Evolutionary conservation across 2,329 filamentous ascomycete species (phyloP), one percentile per base, ranked within the genome.

Genomic region (Aspergillus melleus): DNA sequence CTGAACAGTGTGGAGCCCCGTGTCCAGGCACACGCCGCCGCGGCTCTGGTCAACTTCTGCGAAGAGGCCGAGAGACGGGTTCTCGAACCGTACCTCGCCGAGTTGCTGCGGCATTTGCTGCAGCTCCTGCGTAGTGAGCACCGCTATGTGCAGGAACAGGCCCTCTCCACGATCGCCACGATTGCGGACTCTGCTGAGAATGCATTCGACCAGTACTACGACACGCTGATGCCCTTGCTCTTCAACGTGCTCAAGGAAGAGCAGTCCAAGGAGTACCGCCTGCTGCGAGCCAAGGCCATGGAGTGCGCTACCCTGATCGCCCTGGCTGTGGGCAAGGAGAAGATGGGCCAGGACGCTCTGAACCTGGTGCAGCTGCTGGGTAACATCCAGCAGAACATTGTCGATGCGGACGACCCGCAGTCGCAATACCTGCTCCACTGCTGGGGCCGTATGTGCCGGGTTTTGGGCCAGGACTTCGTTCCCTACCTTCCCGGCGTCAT

Each of bases 21-120:
- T 61, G 95, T 99, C 62, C 96, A 98, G 80, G 94, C 95, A 2
- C 95, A 99, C 73, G 95, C 95, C 10, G 95, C 95, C 16, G 95
- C 95, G n/a, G 95, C 95, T 6, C 84, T 99, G 12, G 95, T 99
- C 72, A 99, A 99, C 80, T 99, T 99, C 77, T 99, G 95, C 76
- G 95, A 99, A 75, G 95, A 98, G 78, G 94, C 95, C 0, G 94
- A 99, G 76, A 96, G 96, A 79, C 86, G 86, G 57, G 90, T 92
- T 20, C 83, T 99, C 16, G 93, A 96, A 75, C 94, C 95, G 12
- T 98, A 98, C 73, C 87, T 99, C 10, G 94, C 96, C 71, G 86
- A 92, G 64, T 84, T 99, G 6, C 81, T 99, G 24, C 90, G 86
- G 42, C 90, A 94, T 65, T 84, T 99, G 12, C 91, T 97, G 77